Evolutionary conservation across 345 rosid species (phyloP), one percentile per base, ranked within the genome.

Genomic region (Moringa oleifera): DNA sequence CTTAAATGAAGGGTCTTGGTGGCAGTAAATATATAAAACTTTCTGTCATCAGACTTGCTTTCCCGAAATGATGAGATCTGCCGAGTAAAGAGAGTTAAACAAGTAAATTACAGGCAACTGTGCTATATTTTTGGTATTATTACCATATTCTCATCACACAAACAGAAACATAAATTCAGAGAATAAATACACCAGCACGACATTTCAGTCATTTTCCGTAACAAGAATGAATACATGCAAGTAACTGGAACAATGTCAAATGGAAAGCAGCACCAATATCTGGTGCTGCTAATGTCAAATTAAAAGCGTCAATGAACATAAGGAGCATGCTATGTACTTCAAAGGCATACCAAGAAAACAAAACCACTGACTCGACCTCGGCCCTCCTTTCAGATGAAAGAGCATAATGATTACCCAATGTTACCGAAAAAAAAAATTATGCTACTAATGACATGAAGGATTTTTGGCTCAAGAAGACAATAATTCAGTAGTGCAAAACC

Each of bases 31-130:
- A 94, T 85, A 79, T 92, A 92, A 68, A 92, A 92, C 68, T 85
- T 80, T 79, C 86, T 69, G 63, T 88, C 91, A 62, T 94, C 99
- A 6, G 97, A 90, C 73, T 83, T 94, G 89, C 99, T 94, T 80
- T 90, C 99, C 46, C 99, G 80, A 77, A 90, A 94, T 46, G 99
- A 94, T 0, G 96, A 90, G 61, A 91, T 82, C 99, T 94, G 93
- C 73, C 54, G 67, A 55, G 73, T 57, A 51, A 82, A 71, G 58
- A 60, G 46, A 51, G n/a, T n/a, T n/a, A n/a, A n/a, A 49, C 53
- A 54, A 68, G 67, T 61, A 59, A 61, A 51, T 62, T 53, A 65
- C 55, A 66, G 5, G 62, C 6, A 51, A 51, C 1, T 4, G 17
- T 11, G 1, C 47, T 41, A 41, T 41, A 41, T 5, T 41, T 41